phyloP scores from a whole-genome alignment of 805 yeast species.

The Candida khao-thaluensis region DNA sequence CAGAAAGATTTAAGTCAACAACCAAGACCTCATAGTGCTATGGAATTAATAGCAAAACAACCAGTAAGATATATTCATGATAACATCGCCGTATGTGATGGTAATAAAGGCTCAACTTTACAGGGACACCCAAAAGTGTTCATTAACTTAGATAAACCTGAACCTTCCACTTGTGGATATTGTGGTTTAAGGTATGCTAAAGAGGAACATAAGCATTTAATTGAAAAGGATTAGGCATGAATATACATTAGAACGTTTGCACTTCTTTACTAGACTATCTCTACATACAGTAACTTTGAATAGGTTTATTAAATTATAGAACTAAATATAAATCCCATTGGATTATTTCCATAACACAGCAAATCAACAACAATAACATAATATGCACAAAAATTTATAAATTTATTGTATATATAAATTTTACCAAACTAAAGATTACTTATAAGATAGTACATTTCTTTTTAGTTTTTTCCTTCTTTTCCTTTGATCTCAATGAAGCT shows the following conservation, averaged over 20 bases:
- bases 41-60: slow-evolving; percentile 72
- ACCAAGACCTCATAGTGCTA: slow-evolving; percentile 82
- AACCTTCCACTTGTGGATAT: slow-evolving; percentile 73
- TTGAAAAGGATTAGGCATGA: slow-evolving; percentile 24
- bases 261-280: too few relatives aligned
- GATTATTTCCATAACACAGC: slow-evolving; percentile 5
- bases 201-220: slow-evolving; percentile 44
- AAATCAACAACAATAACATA: slow-evolving; percentile 6
- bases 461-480: slow-evolving; percentile 58
- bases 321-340: slow-evolving; percentile 4
- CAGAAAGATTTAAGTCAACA: slow-evolving; percentile 67
- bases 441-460: slow-evolving; percentile 67
- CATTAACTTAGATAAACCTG: slow-evolving; percentile 77
- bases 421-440: slow-evolving; percentile 13
- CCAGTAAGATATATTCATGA: slow-evolving; percentile 63
- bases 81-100: slow-evolving; percentile 78
- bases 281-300: neutral
- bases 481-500: slow-evolving; percentile 76
- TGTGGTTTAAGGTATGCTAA: slow-evolving; percentile 72
- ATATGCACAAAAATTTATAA: slow-evolving; percentile 6
- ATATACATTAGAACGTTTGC: slow-evolving; percentile 1
- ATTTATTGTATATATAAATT: slow-evolving; percentile 6
- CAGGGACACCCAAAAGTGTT: slow-evolving; percentile 84
- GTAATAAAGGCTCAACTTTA: slow-evolving; percentile 62
- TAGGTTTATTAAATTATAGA: slow-evolving; percentile 4